These are phyloP conservation scores for Medicago lupulina DNA, from an alignment of 306 rosid species.

Conservation along the genomic window DNA sequence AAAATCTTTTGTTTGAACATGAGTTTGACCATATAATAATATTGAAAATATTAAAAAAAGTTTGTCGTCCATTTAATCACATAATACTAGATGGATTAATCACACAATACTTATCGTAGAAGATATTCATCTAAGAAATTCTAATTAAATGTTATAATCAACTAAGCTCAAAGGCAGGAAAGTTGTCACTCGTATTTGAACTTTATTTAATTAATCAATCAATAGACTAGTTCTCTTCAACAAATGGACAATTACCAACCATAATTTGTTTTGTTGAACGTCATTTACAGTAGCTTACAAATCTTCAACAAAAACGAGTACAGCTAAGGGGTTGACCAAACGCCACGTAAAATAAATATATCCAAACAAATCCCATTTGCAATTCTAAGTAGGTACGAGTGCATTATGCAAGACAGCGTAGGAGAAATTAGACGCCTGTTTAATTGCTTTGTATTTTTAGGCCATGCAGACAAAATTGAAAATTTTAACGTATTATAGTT, in stretches of 20 bases:
- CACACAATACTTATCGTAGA: no score
- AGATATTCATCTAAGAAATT: no score
- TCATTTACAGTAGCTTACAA: neutral
- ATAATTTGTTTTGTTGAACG: constrained; percentile 39
- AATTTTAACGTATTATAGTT: neutral
- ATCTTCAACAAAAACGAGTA: constrained; percentile 39
- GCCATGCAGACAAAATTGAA: neutral
- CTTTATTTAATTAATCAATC: neutral
- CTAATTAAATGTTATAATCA: no score
- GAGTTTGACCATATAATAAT: no score
- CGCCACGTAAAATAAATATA: constrained; percentile 27
- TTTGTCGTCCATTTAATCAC: no score
- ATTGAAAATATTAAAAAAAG: no score
- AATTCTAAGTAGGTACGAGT: constrained; percentile 1
- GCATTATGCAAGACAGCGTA: constrained; percentile 29
- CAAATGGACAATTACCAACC: constrained; percentile 44
- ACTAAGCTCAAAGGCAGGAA: no score
- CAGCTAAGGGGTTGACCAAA: constrained; percentile 57
- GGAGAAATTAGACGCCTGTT: constrained; percentile 10
- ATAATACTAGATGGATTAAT: no score
- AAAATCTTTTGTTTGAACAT: no score
- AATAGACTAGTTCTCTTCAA: constrained; percentile 26
- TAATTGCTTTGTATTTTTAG: constrained; percentile 3
- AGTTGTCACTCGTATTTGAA: neutral
- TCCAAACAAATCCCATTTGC: neutral